These are phyloP conservation scores for Suhomyces vadensis DNA, from an alignment of 805 yeast species.

Conservation along the genomic window DNA sequence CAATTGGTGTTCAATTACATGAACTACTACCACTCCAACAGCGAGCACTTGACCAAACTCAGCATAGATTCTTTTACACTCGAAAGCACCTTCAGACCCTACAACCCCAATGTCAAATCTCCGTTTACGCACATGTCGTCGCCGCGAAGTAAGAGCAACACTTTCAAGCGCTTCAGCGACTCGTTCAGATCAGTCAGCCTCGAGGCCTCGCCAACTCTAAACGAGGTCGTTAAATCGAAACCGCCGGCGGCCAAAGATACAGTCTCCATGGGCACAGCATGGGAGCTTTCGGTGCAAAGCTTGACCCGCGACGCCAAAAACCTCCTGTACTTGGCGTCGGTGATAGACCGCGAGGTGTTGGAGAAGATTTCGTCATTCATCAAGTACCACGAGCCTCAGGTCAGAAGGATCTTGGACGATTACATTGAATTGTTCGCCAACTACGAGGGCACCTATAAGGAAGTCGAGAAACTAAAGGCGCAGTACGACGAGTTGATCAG, in stretches of 20 bases:
- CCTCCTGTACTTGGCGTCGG: slow-evolving; percentile 28
- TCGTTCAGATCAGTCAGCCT: slow-evolving; percentile 11
- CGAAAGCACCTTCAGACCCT: slow-evolving; percentile 24
- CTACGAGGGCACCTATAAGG: slow-evolving; percentile 24
- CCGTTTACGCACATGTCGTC: background rate
- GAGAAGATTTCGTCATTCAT: slow-evolving; percentile 36
- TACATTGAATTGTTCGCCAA: slow-evolving; percentile 25
- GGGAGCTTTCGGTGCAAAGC: slow-evolving; percentile 19
- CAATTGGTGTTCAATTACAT: slow-evolving; percentile 38
- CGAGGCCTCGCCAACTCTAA: slow-evolving; percentile 1
- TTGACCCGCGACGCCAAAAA: slow-evolving; percentile 25
- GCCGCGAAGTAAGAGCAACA: background rate
- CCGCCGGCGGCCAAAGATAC: background rate
- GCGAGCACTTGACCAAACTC: slow-evolving; percentile 33
- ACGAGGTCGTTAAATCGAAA: background rate
- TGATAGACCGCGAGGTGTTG: slow-evolving; percentile 36
- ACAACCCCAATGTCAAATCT: slow-evolving; percentile 1
- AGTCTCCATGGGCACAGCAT: slow-evolving; percentile 9
- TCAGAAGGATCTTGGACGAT: slow-evolving; percentile 22
- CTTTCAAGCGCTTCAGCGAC: slow-evolving; percentile 11
- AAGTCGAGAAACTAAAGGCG: slow-evolving; percentile 29
- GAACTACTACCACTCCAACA: slow-evolving; percentile 36
- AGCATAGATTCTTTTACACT: slow-evolving; percentile 23
- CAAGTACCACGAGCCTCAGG: slow-evolving; percentile 37
- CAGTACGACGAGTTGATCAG: slow-evolving; percentile 33